Evolutionary conservation across 192 early-diverging fungal genomes (phyloP).

Genomic region (Coemansia sp.): DNA sequence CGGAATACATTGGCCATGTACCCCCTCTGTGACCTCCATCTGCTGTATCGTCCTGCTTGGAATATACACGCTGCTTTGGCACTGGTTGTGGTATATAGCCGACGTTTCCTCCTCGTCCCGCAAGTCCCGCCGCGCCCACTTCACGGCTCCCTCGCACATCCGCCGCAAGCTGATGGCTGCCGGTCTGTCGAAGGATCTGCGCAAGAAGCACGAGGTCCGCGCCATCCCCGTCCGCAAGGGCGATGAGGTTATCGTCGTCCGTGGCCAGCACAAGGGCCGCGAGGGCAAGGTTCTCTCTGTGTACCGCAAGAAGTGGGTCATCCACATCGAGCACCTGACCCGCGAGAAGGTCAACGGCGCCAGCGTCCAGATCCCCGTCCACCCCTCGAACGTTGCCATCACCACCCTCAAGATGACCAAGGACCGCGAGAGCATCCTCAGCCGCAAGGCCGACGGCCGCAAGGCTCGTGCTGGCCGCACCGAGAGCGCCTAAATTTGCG

Average conservation of each 20-base stretch:
- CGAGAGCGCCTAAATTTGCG: conserved; percentile 22
- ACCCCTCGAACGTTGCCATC: conserved; percentile 99
- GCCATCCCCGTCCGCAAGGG: conserved; percentile 97
- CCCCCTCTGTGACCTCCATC: background rate
- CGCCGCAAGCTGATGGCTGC: conserved; percentile 98
- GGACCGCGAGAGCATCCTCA: conserved; percentile 90
- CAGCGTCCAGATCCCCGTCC: conserved; percentile 88
- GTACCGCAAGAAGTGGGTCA: conserved; percentile 99
- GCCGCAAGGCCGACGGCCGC: conserved; percentile 76
- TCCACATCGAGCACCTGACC: conserved; percentile 96
- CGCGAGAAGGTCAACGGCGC: conserved; percentile 98
- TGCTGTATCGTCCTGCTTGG: conserved; percentile 1
- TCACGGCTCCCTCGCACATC: conserved; percentile 92
- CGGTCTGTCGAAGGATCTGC: conserved; percentile 96
- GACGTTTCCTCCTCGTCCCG: conserved; percentile 90
- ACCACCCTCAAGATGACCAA: conserved; percentile 95
- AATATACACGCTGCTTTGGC: conserved; percentile 6
- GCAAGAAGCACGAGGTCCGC: conserved; percentile 96
- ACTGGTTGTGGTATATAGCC: conserved; percentile 27
- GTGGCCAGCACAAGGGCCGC: conserved; percentile 96
- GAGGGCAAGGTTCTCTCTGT: conserved; percentile 96
- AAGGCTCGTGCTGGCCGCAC: conserved; percentile 31
- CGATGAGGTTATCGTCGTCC: conserved; percentile 96
- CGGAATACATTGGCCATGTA: background rate
- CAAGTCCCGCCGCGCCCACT: conserved; percentile 98